Evolutionary conservation across 106 monocot species (phyloP), one percentile per base, ranked within the genome.

Genomic region (Apostasia shenzhenica): DNA sequence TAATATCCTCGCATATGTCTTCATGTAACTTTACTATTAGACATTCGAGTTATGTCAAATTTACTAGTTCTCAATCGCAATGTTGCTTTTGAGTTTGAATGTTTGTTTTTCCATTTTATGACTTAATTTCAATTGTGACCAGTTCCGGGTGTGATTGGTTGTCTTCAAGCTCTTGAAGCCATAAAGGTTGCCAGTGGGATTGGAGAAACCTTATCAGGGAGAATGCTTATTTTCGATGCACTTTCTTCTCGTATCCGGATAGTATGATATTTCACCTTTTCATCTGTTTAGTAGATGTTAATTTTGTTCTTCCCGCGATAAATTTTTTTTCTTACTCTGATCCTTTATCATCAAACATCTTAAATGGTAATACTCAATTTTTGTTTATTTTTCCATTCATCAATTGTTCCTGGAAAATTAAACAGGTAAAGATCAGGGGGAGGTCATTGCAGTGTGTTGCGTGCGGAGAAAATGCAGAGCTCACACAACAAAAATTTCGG

Each of bases 121-220:
- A 26, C 26, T 26, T 26, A 26, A 26, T 26, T 26, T 26, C 26
- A 26, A 26, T 26, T 59, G 39, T 76, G 42, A 58, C 48, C 68
- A 99, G 99, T 99, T 80, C 99, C 99, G 40, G 99, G 99, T 13
- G 83, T 90, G 37, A 88, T 99, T 74, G 99, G 99, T 67, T 99
- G 93, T 77, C 81, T 99, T 72, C 99, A 99, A 83, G 93, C 93
- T 63, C 81, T 99, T 11, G 99, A 99, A 70, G 99, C 99, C 66
- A 93, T 99, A 79, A 99, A 99, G 70, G 67, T 99, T 75, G 93
- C 93, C 46, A 83, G 82, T 75, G 78, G 67, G 63, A 68, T 87
- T 77, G 99, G 99, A 52, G 93, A 90, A 79, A 78, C 85, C 64
- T 87, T 99, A 2, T 90, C 84, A 68, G 85, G 89, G 48, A 90